These are phyloP conservation scores for Dillenia suffruticosa DNA, from an alignment of 164 flowering plant species.

Conservation along the genomic window DNA sequence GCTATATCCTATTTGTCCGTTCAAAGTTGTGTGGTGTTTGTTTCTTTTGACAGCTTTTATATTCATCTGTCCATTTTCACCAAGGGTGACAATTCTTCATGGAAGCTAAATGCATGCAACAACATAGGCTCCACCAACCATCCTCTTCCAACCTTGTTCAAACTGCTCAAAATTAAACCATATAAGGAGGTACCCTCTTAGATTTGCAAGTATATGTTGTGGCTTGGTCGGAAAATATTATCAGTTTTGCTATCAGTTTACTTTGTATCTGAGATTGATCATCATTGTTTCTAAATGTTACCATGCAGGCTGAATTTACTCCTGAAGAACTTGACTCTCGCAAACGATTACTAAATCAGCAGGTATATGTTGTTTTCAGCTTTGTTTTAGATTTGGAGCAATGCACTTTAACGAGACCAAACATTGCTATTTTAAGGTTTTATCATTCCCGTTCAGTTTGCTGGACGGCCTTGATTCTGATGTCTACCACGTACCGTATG, in stretches of 20 bases:
- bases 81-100: conserved; percentile 36
- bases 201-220: background rate
- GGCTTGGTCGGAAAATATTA: too few species aligned
- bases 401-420: too few species aligned
- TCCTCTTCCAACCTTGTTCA: conserved; percentile 52
- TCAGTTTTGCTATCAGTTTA: too few species aligned
- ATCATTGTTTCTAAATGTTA: conserved; percentile 4
- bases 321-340: conserved; percentile 58
- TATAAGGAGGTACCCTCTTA: conserved; percentile 41
- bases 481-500: too few species aligned
- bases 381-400: background rate
- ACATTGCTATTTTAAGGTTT: too few species aligned
- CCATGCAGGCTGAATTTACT: conserved; percentile 65
- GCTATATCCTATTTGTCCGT: too few species aligned
- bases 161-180: conserved; percentile 46
- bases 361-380: conserved; percentile 28
- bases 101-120: conserved; percentile 39
- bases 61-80: conserved; percentile 58
- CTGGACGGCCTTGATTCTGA: too few species aligned
- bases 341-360: conserved; percentile 41
- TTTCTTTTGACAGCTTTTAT: conserved; percentile 44
- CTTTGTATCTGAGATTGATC: background rate
- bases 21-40: background rate
- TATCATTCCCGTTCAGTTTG: too few species aligned
- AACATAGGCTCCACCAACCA: conserved; percentile 36